Conservation (phyloP, 768 basidiomycete species). For the Boletellus ananiceps region DNA sequence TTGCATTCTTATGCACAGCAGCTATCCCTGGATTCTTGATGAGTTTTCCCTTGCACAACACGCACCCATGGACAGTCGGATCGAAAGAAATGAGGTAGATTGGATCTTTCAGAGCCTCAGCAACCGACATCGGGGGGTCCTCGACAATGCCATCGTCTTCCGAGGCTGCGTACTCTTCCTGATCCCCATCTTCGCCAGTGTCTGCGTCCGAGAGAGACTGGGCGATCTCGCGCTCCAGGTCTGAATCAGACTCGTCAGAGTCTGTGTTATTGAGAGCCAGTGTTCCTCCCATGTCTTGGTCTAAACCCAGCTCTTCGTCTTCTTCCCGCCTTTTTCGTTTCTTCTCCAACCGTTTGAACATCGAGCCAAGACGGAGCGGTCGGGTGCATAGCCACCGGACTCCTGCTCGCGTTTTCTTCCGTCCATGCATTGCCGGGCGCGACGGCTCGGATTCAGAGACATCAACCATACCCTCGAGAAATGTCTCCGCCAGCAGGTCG, state of each 20-base stretch:
- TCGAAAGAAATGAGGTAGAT: slow-evolving; percentile 55
- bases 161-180: slow-evolving; percentile 26
- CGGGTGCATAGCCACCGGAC: slow-evolving; percentile 23
- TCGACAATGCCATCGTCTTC: slow-evolving; percentile 26
- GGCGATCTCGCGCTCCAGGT: slow-evolving; percentile 34
- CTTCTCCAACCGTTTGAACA: slow-evolving; percentile 81
- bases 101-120: slow-evolving; percentile 59
- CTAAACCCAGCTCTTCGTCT: slow-evolving; percentile 61
- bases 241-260: slow-evolving; percentile 61
- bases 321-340: slow-evolving; percentile 54
- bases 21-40: slow-evolving; percentile 58
- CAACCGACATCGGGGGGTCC: slow-evolving; percentile 46
- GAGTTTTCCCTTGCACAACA: slow-evolving; percentile 68
- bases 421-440: slow-evolving; percentile 29
- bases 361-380: slow-evolving; percentile 22
- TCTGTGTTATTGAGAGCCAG: slow-evolving; percentile 72
- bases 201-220: slow-evolving; percentile 28
- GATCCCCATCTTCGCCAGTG: slow-evolving; percentile 20
- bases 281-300: slow-evolving; percentile 58
- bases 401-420: slow-evolving; percentile 17
- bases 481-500: background rate
- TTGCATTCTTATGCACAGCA: slow-evolving; percentile 54
- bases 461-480: slow-evolving; percentile 13
- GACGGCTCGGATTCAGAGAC: slow-evolving; percentile 15
- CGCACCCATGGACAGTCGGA: slow-evolving; percentile 54